phyloP scores from a whole-genome alignment of 2,329 filamentous ascomycete genomes.

The Aspergillus fructus region DNA sequence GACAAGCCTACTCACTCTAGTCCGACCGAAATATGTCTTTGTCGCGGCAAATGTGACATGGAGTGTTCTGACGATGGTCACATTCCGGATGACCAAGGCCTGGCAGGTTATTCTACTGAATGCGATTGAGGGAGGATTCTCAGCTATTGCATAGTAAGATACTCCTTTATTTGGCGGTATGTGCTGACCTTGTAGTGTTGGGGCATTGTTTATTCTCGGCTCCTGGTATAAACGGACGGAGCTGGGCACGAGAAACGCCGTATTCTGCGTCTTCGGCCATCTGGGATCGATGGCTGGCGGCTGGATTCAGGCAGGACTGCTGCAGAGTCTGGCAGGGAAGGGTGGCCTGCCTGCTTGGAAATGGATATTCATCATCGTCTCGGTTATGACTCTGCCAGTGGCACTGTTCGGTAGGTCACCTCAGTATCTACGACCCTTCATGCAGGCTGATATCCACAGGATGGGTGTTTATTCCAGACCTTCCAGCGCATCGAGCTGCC shows the following conservation, averaged over 20 bases:
- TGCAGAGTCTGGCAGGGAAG: conserved; percentile 37
- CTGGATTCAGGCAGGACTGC: conserved; percentile 47
- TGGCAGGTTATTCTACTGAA: conserved; percentile 48
- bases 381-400: conserved; percentile 43
- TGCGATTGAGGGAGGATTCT: conserved; percentile 47
- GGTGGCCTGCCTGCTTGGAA: conserved; percentile 42
- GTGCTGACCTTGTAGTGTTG: conserved; percentile 28
- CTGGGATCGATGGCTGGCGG: conserved; percentile 47
- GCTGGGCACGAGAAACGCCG: conserved; percentile 35
- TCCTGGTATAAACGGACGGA: conserved; percentile 48
- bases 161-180: not conserved
- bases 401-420: conserved; percentile 37
- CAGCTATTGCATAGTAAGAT: conserved; percentile 44
- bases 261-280: conserved; percentile 43
- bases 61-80: conserved; percentile 47
- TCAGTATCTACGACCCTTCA: not conserved
- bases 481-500: conserved; percentile 43
- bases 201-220: conserved; percentile 47
- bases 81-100: conserved; percentile 43
- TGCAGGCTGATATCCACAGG: conserved; percentile 23
- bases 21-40: conserved; percentile 44
- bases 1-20: conserved; percentile 40
- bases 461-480: conserved; percentile 47
- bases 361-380: conserved; percentile 47
- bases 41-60: conserved; percentile 45